Percentiles rank a stretch among this genome's conserved stretches.
Evolutionary conservation across 2,329 filamentous ascomycete species (phyloP).

Genomic region (Zymoseptoria tritici): DNA sequence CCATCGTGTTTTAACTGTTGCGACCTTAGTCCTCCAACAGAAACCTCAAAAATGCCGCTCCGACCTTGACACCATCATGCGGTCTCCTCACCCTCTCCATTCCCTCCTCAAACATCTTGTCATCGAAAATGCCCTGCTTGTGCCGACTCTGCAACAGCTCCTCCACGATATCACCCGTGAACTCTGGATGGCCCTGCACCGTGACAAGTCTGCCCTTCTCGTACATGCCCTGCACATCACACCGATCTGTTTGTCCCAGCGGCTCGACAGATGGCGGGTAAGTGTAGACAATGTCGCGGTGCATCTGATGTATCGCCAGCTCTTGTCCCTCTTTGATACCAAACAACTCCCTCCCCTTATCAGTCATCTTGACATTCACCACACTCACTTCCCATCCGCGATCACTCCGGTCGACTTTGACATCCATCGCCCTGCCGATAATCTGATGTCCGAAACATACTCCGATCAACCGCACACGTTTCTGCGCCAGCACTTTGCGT

Average conservation of each 20-base stretch:
- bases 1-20: no score
- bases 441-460: constrained; percentile 89
- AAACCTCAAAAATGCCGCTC: constrained; percentile 68
- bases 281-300: constrained; percentile 65
- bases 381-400: constrained; percentile 79
- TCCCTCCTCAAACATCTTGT: constrained; percentile 61
- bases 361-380: constrained; percentile 58
- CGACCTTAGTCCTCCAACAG: constrained; percentile 52
- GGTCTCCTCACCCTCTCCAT: constrained; percentile 56
- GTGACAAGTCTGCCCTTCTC: constrained; percentile 58
- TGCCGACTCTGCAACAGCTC: constrained; percentile 61
- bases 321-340: constrained; percentile 45
- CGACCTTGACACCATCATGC: constrained; percentile 75
- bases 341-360: constrained; percentile 65
- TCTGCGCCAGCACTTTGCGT: constrained; percentile 50
- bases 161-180: constrained; percentile 61
- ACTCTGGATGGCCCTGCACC: constrained; percentile 83
- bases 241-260: constrained; percentile 59
- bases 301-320: constrained; percentile 75
- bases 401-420: constrained; percentile 58
- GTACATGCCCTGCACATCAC: constrained; percentile 76
- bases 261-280: constrained; percentile 55
- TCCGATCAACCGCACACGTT: constrained; percentile 64
- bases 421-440: constrained; percentile 63
- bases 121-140: constrained; percentile 59